Percentiles rank a stretch among this genome's conserved stretches.
phyloP scores from a whole-genome alignment of 345 rosid species.

The Euphorbia pulcherrima region DNA sequence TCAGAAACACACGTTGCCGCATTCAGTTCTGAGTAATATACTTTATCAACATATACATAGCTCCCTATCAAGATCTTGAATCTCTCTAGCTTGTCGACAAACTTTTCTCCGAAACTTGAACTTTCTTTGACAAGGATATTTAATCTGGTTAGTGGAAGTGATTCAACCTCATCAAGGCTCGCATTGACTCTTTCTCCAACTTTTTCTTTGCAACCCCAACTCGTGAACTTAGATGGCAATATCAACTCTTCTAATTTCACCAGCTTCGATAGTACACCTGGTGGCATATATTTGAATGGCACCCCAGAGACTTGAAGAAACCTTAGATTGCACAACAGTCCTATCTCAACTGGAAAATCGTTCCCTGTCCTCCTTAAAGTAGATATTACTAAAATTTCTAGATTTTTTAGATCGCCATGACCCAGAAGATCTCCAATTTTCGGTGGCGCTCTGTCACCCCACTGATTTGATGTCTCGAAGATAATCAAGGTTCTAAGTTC shows the following conservation, averaged over 20 bases:
- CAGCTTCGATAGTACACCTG: neutral
- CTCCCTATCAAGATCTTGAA: neutral
- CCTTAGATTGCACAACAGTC: neutral
- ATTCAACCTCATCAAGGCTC: neutral
- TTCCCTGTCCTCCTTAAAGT: too few relatives aligned
- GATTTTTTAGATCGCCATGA: neutral
- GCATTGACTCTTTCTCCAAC: neutral
- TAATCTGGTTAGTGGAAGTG: neutral
- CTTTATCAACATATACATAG: neutral
- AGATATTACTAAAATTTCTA: neutral
- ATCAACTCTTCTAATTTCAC: neutral
- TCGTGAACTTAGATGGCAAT: neutral
- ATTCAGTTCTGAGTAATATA: too few relatives aligned
- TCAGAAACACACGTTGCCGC: neutral
- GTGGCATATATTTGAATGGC: neutral
- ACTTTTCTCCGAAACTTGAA: neutral
- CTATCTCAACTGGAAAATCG: neutral
- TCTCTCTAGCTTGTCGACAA: neutral
- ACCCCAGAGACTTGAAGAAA: neutral
- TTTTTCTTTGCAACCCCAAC: neutral
- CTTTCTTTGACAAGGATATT: conserved; percentile 3
- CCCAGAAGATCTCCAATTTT: neutral
- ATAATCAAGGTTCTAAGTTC: too few relatives aligned
- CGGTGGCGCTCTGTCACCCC: too few relatives aligned
- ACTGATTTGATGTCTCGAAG: too few relatives aligned